Evolutionary conservation across 2,329 filamentous ascomycete genomes (phyloP).

Genomic region (Microdochium trichocladiopsis): DNA sequence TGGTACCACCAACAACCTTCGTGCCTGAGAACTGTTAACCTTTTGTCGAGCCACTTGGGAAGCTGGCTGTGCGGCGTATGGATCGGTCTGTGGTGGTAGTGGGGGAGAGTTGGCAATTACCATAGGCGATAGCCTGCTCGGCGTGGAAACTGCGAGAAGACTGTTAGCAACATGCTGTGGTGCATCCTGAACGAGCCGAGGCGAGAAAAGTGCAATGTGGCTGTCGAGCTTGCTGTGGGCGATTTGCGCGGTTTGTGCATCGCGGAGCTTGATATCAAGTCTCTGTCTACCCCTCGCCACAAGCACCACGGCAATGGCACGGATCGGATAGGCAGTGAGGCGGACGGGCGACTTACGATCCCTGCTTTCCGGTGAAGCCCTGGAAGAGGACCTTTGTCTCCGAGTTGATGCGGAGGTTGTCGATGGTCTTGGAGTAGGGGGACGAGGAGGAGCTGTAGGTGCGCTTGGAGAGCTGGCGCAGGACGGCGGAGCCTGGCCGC

Average conservation of each 20-base stretch:
- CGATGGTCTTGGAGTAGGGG: slow-evolving; percentile 64
- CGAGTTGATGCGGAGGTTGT: slow-evolving; percentile 87
- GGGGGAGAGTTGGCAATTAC: slow-evolving; percentile 40
- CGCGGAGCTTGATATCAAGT: not conserved
- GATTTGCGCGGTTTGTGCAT: not conserved
- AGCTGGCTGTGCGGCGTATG: slow-evolving; percentile 5
- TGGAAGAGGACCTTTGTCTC: slow-evolving; percentile 96
- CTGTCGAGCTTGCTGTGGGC: not conserved
- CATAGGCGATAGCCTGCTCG: slow-evolving; percentile 96
- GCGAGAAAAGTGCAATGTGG: not conserved
- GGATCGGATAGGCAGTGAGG: not conserved
- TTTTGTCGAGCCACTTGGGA: slow-evolving; percentile 17
- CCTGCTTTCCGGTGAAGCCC: slow-evolving; percentile 95
- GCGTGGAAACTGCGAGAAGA: slow-evolving; percentile 74
- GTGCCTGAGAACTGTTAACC: slow-evolving; percentile 55
- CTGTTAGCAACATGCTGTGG: slow-evolving; percentile 20
- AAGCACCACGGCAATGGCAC: not conserved
- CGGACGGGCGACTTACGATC: slow-evolving; percentile 59
- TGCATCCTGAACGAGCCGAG: slow-evolving; percentile 2
- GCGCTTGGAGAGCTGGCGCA: slow-evolving; percentile 59
- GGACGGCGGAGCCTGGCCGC: slow-evolving; percentile 61
- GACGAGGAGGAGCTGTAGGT: slow-evolving; percentile 66
- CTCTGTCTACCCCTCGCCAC: not conserved
- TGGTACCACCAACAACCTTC: slow-evolving; percentile 95
- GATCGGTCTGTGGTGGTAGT: slow-evolving; percentile 1